Conservation (phyloP, 2,329 filamentous ascomycete species). For the Arthrinium phaeospermum region DNA sequence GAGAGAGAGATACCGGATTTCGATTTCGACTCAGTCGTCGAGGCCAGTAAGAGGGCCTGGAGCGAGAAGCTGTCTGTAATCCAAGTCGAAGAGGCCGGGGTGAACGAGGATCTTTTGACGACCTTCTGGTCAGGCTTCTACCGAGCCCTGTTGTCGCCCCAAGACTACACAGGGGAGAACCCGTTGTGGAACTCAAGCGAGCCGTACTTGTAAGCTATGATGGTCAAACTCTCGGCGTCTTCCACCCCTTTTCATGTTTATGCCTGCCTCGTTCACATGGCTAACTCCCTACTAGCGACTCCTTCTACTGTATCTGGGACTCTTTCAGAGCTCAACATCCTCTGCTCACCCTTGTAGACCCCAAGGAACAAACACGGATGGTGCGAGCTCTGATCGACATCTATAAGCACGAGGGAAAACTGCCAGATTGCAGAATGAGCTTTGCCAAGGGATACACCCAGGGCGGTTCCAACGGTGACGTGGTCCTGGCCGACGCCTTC, state of each 20-base stretch:
- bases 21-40: conserved; percentile 63
- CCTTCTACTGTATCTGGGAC: conserved; percentile 74
- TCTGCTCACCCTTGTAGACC: conserved; percentile 74
- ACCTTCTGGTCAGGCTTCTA: conserved; percentile 77
- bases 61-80: conserved; percentile 66
- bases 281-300: conserved; percentile 51
- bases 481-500: conserved; percentile 73
- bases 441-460: conserved; percentile 79
- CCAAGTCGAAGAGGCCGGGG: conserved; percentile 58
- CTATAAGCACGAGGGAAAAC: conserved; percentile 65
- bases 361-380: conserved; percentile 70
- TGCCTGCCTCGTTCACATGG: background rate
- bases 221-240: background rate
- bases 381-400: conserved; percentile 74
- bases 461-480: conserved; percentile 77
- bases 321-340: conserved; percentile 75
- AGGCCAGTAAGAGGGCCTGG: conserved; percentile 64
- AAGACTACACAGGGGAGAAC: conserved; percentile 80
- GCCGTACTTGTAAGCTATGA: conserved; percentile 61
- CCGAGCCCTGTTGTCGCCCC: conserved; percentile 71
- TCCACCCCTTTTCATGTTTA: background rate
- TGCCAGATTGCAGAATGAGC: conserved; percentile 81
- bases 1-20: conserved; percentile 71
- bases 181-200: conserved; percentile 70
- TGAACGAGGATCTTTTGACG: conserved; percentile 61